Base-by-base conservation (phyloP, 1,284 basidiomycete species). In the Rhodotorula sp. region DNA sequence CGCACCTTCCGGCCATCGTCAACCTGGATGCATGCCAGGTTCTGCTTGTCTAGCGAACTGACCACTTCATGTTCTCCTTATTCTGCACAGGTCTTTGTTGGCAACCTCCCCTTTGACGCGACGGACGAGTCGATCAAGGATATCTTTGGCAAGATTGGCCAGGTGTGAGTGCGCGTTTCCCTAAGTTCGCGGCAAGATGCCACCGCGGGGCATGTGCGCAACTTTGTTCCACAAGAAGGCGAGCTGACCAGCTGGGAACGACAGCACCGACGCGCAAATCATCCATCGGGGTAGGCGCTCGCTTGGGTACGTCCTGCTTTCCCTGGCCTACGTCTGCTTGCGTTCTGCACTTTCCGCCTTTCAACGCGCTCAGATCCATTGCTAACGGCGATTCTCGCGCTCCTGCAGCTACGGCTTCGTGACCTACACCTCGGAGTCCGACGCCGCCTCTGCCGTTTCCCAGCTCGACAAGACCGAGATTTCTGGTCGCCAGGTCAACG, bases 401-500 rank as follows among this genome's bases (percentile, higher is more conserved):
- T 6, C 18, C n/a, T 57, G 18, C 65, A 76, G 76, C 59, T 77
- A 93, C 83, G 93, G 92, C 75, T 95, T 95, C 80, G 91, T 94
- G 80, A 87, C 89, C 73, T 86, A 92, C 82, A 83, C 86, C 79
- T 88, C 86, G 79, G 84, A 84, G 80, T 90, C 90, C 80, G 89
- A 91, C 78, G 91, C 89, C 72, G 85, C 92, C 83, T 87, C 87
- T 81, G 94, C 91, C 70, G 89, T 93, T 79, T 89, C 92, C 74
- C 82, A 85, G 78, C 88, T 95, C 79, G 85, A 94, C 85, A 90
- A 89, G 82, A 84, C 88, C 80, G 89, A 93, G 81, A 88, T 95
- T 80, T 89, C 91, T 73, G 91, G 89, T 73, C 91, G 93, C 80
- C 85, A 85, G 81, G 87, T 94, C 80, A 88, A 90, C 81, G 85